These are phyloP conservation scores for Pisolithus albus DNA, from an alignment of 768 basidiomycete genomes.

Conservation along the genomic window DNA sequence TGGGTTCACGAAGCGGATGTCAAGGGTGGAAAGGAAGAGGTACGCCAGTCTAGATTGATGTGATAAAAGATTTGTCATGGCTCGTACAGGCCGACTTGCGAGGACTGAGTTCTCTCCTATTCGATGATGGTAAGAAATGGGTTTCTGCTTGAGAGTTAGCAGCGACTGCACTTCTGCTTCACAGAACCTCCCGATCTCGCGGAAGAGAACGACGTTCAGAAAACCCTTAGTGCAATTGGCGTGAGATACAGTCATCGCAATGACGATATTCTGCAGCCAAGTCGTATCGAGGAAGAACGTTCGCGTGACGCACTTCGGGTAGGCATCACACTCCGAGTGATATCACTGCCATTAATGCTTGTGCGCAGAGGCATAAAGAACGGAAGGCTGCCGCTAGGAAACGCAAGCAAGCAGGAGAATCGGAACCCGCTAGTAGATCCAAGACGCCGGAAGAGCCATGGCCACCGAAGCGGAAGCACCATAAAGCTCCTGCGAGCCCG, in stretches of 20 bases:
- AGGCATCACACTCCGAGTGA: conserved; percentile 1
- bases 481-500: conserved; percentile 39
- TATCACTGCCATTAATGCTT: conserved; percentile 3
- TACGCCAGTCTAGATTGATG: neutral
- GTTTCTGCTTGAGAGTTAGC: neutral
- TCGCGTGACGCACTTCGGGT: conserved; percentile 50
- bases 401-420: conserved; percentile 8
- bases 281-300: conserved; percentile 60
- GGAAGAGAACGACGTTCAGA: conserved; percentile 47
- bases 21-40: conserved; percentile 37
- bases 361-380: conserved; percentile 21
- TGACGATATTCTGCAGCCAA: conserved; percentile 61
- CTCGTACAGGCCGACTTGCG: conserved; percentile 42
- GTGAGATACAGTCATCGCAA: conserved; percentile 72
- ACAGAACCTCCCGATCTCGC: conserved; percentile 34
- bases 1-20: conserved; percentile 40
- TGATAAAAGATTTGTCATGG: no score
- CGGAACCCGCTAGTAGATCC: conserved; percentile 9
- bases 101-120: conserved; percentile 59
- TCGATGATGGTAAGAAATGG: conserved; percentile 53
- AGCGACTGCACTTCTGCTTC: neutral
- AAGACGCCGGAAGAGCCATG: conserved; percentile 41
- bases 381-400: conserved; percentile 19
- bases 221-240: conserved; percentile 51
- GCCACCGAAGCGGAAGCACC: conserved; percentile 61